Conservation (phyloP, 352 stramenopile genomes). For the Thalassiosira hispida region DNA sequence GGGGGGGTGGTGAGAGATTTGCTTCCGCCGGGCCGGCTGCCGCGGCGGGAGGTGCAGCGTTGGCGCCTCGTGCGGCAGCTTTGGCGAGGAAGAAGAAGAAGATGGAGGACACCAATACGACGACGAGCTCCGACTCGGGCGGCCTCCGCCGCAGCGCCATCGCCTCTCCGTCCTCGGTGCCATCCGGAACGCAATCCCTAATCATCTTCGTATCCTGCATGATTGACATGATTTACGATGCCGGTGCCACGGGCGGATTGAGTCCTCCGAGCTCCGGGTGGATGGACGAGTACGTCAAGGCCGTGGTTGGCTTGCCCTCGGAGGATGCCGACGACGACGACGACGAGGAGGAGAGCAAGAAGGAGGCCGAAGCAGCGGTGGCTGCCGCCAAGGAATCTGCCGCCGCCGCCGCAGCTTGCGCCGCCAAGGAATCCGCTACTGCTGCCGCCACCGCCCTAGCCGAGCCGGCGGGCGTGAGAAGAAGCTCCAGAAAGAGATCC, state of each 20-base stretch:
- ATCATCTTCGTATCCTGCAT: constrained; percentile 55
- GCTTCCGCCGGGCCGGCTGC: neutral
- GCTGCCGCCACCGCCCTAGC: neutral
- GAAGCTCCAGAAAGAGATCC: constrained; percentile 22
- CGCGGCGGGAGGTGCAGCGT: neutral
- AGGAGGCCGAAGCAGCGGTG: neutral
- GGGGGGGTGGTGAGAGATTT: neutral
- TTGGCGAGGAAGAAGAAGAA: constrained; percentile 44
- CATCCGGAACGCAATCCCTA: constrained; percentile 12
- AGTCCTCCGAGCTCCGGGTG: constrained; percentile 53
- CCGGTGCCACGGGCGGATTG: constrained; percentile 43
- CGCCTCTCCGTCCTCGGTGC: too few relatives aligned
- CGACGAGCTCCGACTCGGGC: too few relatives aligned
- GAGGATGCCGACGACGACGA: neutral
- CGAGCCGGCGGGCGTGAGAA: constrained; percentile 8
- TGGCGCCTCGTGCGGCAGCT: too few relatives aligned
- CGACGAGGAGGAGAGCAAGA: neutral
- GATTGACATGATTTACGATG: constrained; percentile 62
- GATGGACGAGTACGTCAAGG: constrained; percentile 68
- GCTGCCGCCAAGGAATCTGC: neutral
- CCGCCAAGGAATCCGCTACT: neutral
- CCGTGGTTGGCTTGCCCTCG: constrained; percentile 8
- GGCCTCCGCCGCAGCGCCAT: too few relatives aligned
- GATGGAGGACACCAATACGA: constrained; percentile 35
- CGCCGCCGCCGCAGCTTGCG: neutral